Evolutionary conservation across 2,329 filamentous ascomycete genomes (phyloP).

Genomic region (Fusarium falciforme): DNA sequence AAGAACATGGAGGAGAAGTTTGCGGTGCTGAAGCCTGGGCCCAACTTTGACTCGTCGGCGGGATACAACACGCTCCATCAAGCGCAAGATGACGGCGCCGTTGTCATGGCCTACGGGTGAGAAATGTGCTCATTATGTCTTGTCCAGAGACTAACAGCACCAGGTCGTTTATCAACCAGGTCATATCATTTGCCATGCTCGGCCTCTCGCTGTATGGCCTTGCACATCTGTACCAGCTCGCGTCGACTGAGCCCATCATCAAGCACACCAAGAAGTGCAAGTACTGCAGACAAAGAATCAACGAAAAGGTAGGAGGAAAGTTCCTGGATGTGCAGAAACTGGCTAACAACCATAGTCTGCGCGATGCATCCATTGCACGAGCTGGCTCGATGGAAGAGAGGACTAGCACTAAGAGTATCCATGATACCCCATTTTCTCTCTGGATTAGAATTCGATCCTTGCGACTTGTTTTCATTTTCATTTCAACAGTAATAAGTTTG

Average conservation of each 20-base stretch:
- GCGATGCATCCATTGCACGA: constrained; percentile 62
- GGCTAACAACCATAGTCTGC: constrained; percentile 48
- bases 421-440: constrained; percentile 13
- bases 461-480: not conserved
- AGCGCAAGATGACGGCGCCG: constrained; percentile 76
- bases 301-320: constrained; percentile 64
- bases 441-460: not conserved
- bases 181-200: constrained; percentile 74
- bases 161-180: constrained; percentile 71
- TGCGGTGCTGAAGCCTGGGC: constrained; percentile 70
- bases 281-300: constrained; percentile 74
- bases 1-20: constrained; percentile 82
- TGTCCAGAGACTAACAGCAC: not conserved
- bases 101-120: constrained; percentile 78
- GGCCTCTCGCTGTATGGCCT: constrained; percentile 74
- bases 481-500: not conserved
- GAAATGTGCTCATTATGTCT: constrained; percentile 25
- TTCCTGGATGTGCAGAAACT: too few species aligned
- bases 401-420: constrained; percentile 40
- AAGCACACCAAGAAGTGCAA: constrained; percentile 76
- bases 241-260: constrained; percentile 75
- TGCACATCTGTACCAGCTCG: constrained; percentile 70
- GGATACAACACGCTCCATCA: constrained; percentile 79
- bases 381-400: constrained; percentile 64
- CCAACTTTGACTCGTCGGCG: constrained; percentile 60